These are phyloP conservation scores for Chaetomiaceae sp. DNA, from an alignment of 2,329 filamentous ascomycete species.

Conservation along the genomic window DNA sequence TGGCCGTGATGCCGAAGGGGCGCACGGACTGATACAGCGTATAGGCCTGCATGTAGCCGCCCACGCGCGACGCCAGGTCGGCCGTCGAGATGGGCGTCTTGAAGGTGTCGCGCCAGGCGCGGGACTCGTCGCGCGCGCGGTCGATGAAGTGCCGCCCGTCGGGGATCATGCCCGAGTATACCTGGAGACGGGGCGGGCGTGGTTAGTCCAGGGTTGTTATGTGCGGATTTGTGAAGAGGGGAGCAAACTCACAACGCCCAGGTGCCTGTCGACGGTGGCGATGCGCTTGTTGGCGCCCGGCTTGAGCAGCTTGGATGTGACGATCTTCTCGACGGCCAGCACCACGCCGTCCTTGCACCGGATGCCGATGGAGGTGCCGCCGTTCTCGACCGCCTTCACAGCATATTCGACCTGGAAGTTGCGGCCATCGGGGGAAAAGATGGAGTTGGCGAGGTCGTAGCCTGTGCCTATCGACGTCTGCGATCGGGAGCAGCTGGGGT, in stretches of 20 bases:
- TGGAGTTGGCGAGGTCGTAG: conserved; percentile 98
- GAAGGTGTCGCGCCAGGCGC: conserved; percentile 86
- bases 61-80: conserved; percentile 87
- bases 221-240: not conserved
- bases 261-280: conserved; percentile 85
- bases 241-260: conserved; percentile 69
- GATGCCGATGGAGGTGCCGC: conserved; percentile 92
- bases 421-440: conserved; percentile 97
- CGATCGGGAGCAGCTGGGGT: conserved; percentile 15
- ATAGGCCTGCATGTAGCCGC: conserved; percentile 93
- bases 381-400: conserved; percentile 96
- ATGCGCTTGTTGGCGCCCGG: conserved; percentile 95
- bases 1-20: conserved; percentile 93
- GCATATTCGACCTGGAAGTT: conserved; percentile 99
- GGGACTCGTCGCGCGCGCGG: conserved; percentile 87
- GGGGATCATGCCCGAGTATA: conserved; percentile 88
- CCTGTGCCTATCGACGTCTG: conserved; percentile 99
- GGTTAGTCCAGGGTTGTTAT: not conserved
- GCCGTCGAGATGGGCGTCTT: conserved; percentile 87
- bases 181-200: conserved; percentile 44
- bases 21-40: conserved; percentile 95
- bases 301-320: conserved; percentile 92
- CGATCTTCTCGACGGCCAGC: conserved; percentile 92
- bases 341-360: conserved; percentile 96
- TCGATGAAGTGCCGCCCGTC: conserved; percentile 94